A percentile compares a stretch with the other conserved stretches of the same genome.
These are phyloP conservation scores for Auxenochlorella pyrenoidosa DNA, from an alignment of 139 green algal species.

Conservation along the genomic window DNA sequence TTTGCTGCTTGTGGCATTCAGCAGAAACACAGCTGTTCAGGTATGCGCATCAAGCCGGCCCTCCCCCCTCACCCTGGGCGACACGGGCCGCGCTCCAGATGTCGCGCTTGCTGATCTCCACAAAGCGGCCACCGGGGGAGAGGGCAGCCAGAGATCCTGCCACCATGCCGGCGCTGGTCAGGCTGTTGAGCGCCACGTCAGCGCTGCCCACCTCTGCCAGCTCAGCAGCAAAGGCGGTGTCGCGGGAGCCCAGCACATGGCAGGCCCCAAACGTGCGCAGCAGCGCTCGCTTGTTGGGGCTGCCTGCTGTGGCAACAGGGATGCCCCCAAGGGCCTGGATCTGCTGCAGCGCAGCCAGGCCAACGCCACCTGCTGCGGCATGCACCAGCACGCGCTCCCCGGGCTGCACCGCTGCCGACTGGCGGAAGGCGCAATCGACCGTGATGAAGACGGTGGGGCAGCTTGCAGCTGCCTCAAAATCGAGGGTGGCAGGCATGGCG, in stretches of 20 bases:
- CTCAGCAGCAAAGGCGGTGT: constrained; percentile 72
- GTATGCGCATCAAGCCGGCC: too few relatives aligned
- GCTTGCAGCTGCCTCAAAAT: constrained; percentile 70
- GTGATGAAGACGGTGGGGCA: constrained; percentile 73
- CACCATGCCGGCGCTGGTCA: constrained; percentile 84
- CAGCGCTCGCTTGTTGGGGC: constrained; percentile 72
- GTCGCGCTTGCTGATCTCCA: constrained; percentile 94
- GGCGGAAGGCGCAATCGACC: constrained; percentile 50
- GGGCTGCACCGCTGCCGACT: constrained; percentile 43
- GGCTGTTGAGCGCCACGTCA: constrained; percentile 79
- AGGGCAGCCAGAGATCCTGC: constrained; percentile 45
- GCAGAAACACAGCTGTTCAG: too few relatives aligned
- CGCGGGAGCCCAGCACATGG: constrained; percentile 63
- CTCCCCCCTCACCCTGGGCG: constrained; percentile 38
- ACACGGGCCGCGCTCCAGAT: constrained; percentile 77
- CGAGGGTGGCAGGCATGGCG: constrained; percentile 62
- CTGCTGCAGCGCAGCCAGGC: constrained; percentile 76
- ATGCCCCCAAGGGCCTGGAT: constrained; percentile 43
- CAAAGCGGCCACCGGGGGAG: constrained; percentile 60
- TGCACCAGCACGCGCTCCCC: constrained; percentile 64
- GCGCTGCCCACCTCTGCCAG: constrained; percentile 65
- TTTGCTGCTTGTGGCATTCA: too few relatives aligned
- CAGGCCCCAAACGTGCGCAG: constrained; percentile 61
- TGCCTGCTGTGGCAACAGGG: constrained; percentile 76
- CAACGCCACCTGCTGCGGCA: constrained; percentile 63